Base-by-base conservation (phyloP, 495 filamentous ascomycete genomes). In the Platismatia glauca region DNA sequence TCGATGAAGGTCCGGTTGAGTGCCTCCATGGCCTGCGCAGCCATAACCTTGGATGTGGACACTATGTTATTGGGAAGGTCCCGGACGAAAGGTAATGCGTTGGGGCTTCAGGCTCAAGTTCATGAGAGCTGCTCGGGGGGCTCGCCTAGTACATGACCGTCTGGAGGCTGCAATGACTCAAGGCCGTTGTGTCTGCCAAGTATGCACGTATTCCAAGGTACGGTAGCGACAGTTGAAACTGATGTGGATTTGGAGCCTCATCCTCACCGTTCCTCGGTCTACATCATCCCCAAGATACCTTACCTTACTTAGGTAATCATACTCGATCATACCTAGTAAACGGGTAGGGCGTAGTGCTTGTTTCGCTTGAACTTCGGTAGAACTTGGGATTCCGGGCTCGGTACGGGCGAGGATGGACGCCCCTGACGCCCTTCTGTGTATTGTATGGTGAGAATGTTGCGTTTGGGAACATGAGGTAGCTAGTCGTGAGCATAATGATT, bases 1-100 rank as follows among this genome's bases (percentile, higher is more conserved):
- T 81, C 79, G 53, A 65, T 57, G 67, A 83, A 82, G 64, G 78
- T 62, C 11, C 68, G 66, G 24, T 63, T 68, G 34, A 70, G 59
- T 27, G 58, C 61, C 12, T 70, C 69, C 22, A 44, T 20, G 24
- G 44, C 57, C 22, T 61, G 64, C 24, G 57, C 60, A 56, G 63
- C 50, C 66, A 68, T 65, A 50, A 22, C 50, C 16, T n/a, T 41
- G 37, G 8, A 29, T 9, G 29, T 8, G 8, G 46, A 16, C 35
- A 55, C 13, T 39, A 38, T 27, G 16, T 38, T 38, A 35, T 53
- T 15, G n/a, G 41, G 31, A 16, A 27, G n/a, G 59, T 13, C n/a
- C n/a, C 22, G 13, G 9, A 24, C 1, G 22, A 24, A 24, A 24
- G 24, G 22, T 13, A 13, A 22, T 48, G 22, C 11, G 27, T 16